Percentiles rank a stretch among this genome's conserved stretches.
These are phyloP conservation scores for Lobosporangium transversale DNA, from an alignment of 192 early-diverging fungal genomes.

Conservation along the genomic window DNA sequence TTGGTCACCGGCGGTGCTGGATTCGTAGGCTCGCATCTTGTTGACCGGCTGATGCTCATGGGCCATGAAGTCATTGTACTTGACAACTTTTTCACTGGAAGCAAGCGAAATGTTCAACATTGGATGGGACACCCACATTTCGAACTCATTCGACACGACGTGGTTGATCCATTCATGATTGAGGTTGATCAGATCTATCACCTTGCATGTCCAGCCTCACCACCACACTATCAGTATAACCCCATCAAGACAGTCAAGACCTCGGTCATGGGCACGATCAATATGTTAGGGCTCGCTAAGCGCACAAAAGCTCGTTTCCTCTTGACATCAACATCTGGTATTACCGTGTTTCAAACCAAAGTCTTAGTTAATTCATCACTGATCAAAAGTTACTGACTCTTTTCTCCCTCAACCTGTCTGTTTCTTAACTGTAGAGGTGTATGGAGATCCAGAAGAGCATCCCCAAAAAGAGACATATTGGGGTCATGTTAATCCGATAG, in stretches of 20 bases:
- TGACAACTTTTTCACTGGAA: constrained; percentile 87
- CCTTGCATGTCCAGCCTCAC: constrained; percentile 88
- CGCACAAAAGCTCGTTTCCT: constrained; percentile 81
- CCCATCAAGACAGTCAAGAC: constrained; percentile 90
- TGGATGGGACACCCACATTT: constrained; percentile 88
- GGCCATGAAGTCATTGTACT: constrained; percentile 83
- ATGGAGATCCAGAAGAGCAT: constrained; percentile 87
- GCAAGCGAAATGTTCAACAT: constrained; percentile 79
- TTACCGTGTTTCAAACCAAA: constrained; percentile 2
- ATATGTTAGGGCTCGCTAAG: constrained; percentile 88
- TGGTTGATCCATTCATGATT: constrained; percentile 84
- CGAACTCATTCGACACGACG: constrained; percentile 83
- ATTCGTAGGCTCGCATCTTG: constrained; percentile 86
- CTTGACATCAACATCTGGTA: constrained; percentile 81
- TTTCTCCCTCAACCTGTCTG: background rate
- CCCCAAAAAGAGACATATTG: constrained; percentile 89
- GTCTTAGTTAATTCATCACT: background rate
- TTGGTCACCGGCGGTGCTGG: constrained; percentile 90
- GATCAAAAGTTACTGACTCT: background rate
- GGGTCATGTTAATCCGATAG: constrained; percentile 82
- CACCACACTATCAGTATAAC: constrained; percentile 89
- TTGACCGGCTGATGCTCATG: constrained; percentile 83
- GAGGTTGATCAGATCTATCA: constrained; percentile 90
- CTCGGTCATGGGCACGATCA: constrained; percentile 84
- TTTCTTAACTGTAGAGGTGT: constrained; percentile 69